Conservation (phyloP, 192 early-diverging fungal genomes). For the Coemansia sp. region DNA sequence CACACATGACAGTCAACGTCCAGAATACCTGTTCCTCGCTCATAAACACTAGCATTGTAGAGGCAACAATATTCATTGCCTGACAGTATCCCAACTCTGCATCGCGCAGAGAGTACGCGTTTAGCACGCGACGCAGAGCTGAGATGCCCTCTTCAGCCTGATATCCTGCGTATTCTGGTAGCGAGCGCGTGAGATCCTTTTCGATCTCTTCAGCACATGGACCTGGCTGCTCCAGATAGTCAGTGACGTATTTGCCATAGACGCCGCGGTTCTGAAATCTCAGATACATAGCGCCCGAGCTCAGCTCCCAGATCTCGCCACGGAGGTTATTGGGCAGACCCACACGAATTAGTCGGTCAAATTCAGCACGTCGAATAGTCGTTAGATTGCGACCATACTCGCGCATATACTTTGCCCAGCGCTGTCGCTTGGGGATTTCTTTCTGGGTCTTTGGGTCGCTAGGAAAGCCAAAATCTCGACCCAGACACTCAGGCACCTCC, state of each 20-base stretch:
- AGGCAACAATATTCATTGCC: slow-evolving; percentile 99
- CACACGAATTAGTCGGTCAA: slow-evolving; percentile 84
- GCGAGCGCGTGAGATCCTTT: slow-evolving; percentile 89
- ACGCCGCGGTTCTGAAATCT: slow-evolving; percentile 83
- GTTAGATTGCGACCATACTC: slow-evolving; percentile 90
- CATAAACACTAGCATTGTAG: slow-evolving; percentile 89
- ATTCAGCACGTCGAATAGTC: slow-evolving; percentile 72
- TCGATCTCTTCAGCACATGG: slow-evolving; percentile 92
- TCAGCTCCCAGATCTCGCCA: slow-evolving; percentile 93
- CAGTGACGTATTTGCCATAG: slow-evolving; percentile 59
- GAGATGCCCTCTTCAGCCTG: slow-evolving; percentile 90
- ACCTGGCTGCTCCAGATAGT: slow-evolving; percentile 70
- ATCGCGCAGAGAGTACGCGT: slow-evolving; percentile 79
- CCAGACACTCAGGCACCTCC: slow-evolving; percentile 36
- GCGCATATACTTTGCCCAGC: slow-evolving; percentile 51
- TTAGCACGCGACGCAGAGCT: slow-evolving; percentile 88
- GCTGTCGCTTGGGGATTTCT: slow-evolving; percentile 32
- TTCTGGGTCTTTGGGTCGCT: slow-evolving; percentile 34
- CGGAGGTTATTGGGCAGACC: slow-evolving; percentile 85
- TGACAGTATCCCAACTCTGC: slow-evolving; percentile 99
- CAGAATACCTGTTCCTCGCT: slow-evolving; percentile 98
- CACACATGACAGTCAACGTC: slow-evolving; percentile 86
- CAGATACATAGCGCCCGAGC: slow-evolving; percentile 83
- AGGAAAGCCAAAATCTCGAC: slow-evolving; percentile 51
- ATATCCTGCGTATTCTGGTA: slow-evolving; percentile 93